These are phyloP conservation scores for Chrysophaeum taylorii DNA, from an alignment of 352 stramenopile species.

Conservation along the genomic window DNA sequence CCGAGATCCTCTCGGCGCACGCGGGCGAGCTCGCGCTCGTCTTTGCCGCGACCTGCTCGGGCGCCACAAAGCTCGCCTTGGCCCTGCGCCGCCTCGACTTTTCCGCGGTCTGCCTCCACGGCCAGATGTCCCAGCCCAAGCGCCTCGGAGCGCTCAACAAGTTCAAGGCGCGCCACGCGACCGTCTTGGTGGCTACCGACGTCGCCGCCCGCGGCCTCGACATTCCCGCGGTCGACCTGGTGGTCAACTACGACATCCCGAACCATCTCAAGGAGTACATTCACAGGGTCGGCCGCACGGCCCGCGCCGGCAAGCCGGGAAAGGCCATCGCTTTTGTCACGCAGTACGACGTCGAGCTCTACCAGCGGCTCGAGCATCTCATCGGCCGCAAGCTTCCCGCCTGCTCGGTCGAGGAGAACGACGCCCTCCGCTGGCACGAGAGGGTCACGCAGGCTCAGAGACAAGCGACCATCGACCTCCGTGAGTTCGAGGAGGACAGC, in stretches of 20 bases:
- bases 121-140: conserved; percentile 94
- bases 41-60: conserved; percentile 95
- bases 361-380: conserved; percentile 64
- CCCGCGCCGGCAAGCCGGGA: conserved; percentile 81
- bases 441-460: conserved; percentile 91
- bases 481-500: conserved; percentile 25
- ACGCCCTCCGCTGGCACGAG: conserved; percentile 88
- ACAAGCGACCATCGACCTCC: conserved; percentile 54
- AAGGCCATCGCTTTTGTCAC: conserved; percentile 93
- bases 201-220: conserved; percentile 83
- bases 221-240: conserved; percentile 91
- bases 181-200: conserved; percentile 51
- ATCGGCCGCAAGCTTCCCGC: conserved; percentile 60
- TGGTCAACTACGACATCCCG: conserved; percentile 98
- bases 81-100: conserved; percentile 97
- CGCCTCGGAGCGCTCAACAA: conserved; percentile 91
- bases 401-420: conserved; percentile 76
- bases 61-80: conserved; percentile 84
- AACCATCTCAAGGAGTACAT: conserved; percentile 98
- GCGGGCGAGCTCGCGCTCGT: conserved; percentile 91
- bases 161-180: conserved; percentile 73
- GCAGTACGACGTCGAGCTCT: conserved; percentile 96
- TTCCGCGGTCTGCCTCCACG: conserved; percentile 91
- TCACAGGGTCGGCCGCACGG: conserved; percentile 92
- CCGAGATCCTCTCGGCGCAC: conserved; percentile 95